Percentiles rank a stretch among this genome's conserved stretches.
Conservation (phyloP, 192 early-diverging fungal genomes). For the Paraglomus brasilianum region DNA sequence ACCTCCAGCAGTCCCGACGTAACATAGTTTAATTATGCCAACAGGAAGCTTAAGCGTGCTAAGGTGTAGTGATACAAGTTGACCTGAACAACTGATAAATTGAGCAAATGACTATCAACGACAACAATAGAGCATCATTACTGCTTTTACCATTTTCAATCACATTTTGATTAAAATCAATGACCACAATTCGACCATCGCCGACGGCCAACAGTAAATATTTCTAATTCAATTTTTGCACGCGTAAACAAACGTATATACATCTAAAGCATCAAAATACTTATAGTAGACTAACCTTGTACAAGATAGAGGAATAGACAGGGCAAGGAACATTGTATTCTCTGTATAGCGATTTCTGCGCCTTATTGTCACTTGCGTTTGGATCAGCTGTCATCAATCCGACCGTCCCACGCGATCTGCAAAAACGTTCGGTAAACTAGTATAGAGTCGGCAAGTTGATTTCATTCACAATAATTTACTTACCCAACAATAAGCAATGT, state of each 20-base stretch:
- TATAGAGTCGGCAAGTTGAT: neutral
- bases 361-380: neutral
- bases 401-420: slow-evolving; percentile 4
- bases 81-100: neutral
- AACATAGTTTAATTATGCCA: slow-evolving; percentile 7
- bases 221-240: slow-evolving; percentile 4
- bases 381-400: neutral
- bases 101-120: neutral
- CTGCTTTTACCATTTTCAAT: slow-evolving; percentile 5
- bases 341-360: neutral
- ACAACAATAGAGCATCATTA: neutral
- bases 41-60: slow-evolving; percentile 19
- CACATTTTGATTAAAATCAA: slow-evolving; percentile 19
- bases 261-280: neutral
- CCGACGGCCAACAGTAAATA: slow-evolving; percentile 16
- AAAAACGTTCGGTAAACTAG: neutral
- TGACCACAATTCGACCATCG: slow-evolving; percentile 8
- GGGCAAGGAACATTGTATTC: slow-evolving; percentile 25
- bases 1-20: neutral
- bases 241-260: neutral
- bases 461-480: neutral
- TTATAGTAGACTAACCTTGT: neutral
- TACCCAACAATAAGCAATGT: slow-evolving; percentile 24
- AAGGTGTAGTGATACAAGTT: slow-evolving; percentile 12
- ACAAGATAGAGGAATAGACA: slow-evolving; percentile 15